Evolutionary conservation across 176 grass and related monocot genomes (phyloP).

Genomic region (Paspalum notatum): DNA sequence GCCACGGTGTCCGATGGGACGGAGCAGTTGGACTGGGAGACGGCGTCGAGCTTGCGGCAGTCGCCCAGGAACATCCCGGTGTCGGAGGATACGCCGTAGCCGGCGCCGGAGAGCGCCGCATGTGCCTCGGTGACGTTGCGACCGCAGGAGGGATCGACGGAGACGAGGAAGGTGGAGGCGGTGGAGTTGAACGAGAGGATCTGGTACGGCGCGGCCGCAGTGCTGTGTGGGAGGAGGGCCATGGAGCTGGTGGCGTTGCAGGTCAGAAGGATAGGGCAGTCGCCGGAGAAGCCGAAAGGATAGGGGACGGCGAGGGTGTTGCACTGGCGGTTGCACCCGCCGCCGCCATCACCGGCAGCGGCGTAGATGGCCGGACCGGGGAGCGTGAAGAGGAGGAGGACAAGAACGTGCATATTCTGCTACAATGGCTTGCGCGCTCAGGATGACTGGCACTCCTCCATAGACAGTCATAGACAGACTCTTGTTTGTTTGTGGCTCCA

Average conservation of each 20-base stretch:
- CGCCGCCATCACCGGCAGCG: not conserved
- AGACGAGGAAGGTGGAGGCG: constrained; percentile 4
- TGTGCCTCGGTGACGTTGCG: not conserved
- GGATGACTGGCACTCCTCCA: too few species aligned
- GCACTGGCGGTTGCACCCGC: constrained; percentile 40
- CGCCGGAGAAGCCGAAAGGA: constrained; percentile 66
- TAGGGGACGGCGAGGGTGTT: constrained; percentile 9
- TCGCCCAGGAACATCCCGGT: constrained; percentile 48
- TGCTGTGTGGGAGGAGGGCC: not conserved
- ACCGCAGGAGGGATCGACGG: constrained; percentile 31
- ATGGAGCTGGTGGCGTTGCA: constrained; percentile 24
- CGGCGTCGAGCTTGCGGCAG: rapidly evolving
- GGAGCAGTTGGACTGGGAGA: not conserved
- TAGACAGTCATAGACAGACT: too few species aligned
- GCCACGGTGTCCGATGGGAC: not conserved
- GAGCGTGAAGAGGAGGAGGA: constrained; percentile 29
- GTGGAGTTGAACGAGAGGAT: constrained; percentile 12
- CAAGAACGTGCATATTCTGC: not conserved
- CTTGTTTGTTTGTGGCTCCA: too few species aligned
- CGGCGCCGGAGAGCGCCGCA: constrained; percentile 22
- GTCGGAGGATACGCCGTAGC: constrained; percentile 45
- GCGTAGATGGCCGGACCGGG: not conserved
- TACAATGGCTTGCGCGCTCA: too few species aligned
- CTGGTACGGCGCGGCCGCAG: not conserved
- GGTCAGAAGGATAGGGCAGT: constrained; percentile 39